A percentile compares a stretch with the other conserved stretches of the same genome.
Conservation (phyloP, 2,329 filamentous ascomycete species). For the Furcasterigmium furcatum region DNA sequence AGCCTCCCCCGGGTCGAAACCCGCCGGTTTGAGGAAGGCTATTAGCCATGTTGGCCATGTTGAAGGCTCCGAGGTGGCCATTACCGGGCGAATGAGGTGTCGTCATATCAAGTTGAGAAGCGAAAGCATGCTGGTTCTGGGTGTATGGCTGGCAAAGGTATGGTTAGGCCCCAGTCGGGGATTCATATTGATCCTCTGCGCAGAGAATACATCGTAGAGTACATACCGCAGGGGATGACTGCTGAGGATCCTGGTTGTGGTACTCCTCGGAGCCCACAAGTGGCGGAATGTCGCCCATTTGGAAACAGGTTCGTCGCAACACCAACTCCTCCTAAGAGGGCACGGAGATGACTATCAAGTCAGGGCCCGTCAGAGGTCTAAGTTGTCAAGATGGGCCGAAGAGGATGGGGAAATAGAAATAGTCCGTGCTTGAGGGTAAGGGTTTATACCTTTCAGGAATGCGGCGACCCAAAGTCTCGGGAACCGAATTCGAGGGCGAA, state of each 20-base stretch:
- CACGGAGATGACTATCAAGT: too few relatives aligned
- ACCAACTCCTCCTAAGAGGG: too few relatives aligned
- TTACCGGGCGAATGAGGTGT: conserved; percentile 17
- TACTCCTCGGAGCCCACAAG: conserved; percentile 13
- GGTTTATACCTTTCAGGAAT: conserved; percentile 5
- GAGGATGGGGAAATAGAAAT: background rate
- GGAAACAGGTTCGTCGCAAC: conserved; percentile 7
- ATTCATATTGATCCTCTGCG: too few relatives aligned
- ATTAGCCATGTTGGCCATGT: conserved; percentile 42
- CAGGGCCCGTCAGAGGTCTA: too few relatives aligned
- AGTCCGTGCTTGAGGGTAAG: conserved; percentile 2
- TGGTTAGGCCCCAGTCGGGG: too few relatives aligned
- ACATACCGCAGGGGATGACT: conserved; percentile 8
- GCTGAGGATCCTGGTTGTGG: conserved; percentile 12
- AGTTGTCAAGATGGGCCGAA: too few relatives aligned
- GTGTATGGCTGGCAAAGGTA: too few relatives aligned
- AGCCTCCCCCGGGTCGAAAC: conserved; percentile 33
- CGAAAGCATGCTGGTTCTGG: conserved; percentile 33
- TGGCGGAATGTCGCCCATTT: conserved; percentile 30
- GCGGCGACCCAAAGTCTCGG: conserved; percentile 7
- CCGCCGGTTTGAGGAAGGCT: conserved; percentile 34
- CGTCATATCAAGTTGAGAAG: conserved; percentile 39
- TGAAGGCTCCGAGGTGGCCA: conserved; percentile 33
- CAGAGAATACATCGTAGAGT: conserved; percentile 1
- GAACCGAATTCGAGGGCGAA: background rate